A percentile compares a stretch with the other conserved stretches of the same genome.
phyloP scores from a whole-genome alignment of 23 red algal genomes.

The Gracilaria vermiculophylla region DNA sequence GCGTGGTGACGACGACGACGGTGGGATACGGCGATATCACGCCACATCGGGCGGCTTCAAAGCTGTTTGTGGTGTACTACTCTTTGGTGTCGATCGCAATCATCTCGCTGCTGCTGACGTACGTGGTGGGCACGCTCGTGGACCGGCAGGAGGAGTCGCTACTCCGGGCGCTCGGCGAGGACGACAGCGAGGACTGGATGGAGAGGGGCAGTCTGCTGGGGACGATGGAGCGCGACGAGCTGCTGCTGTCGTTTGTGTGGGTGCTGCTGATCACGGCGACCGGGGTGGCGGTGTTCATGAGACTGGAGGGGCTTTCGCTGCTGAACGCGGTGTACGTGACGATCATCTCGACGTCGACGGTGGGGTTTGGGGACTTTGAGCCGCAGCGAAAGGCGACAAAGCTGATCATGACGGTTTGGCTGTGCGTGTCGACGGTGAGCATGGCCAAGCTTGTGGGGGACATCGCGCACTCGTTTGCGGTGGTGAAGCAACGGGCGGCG shows the following conservation, averaged over 20 bases:
- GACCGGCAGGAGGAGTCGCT: conserved; percentile 71
- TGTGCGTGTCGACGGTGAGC: conserved; percentile 60
- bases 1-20: conserved; percentile 59
- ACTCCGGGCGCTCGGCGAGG: conserved; percentile 25
- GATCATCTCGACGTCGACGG: conserved; percentile 59
- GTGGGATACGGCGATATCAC: conserved; percentile 83
- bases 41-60: conserved; percentile 25
- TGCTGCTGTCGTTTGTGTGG: neutral
- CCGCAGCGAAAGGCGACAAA: conserved; percentile 29
- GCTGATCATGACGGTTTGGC: conserved; percentile 72
- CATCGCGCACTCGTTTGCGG: conserved; percentile 35
- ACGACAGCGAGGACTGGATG: neutral
- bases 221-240: conserved; percentile 12
- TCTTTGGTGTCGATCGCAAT: conserved; percentile 54
- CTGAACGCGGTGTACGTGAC: conserved; percentile 63
- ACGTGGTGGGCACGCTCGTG: conserved; percentile 36
- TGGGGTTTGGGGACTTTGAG: conserved; percentile 77
- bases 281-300: conserved; percentile 32
- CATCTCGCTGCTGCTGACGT: conserved; percentile 36
- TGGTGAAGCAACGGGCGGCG: conserved; percentile 48
- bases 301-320: conserved; percentile 18
- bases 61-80: conserved; percentile 61
- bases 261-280: conserved; percentile 2
- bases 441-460: conserved; percentile 67
- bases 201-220: neutral